Conservation (phyloP, 345 rosid genomes). For the Pseudoturritis turrita region DNA sequence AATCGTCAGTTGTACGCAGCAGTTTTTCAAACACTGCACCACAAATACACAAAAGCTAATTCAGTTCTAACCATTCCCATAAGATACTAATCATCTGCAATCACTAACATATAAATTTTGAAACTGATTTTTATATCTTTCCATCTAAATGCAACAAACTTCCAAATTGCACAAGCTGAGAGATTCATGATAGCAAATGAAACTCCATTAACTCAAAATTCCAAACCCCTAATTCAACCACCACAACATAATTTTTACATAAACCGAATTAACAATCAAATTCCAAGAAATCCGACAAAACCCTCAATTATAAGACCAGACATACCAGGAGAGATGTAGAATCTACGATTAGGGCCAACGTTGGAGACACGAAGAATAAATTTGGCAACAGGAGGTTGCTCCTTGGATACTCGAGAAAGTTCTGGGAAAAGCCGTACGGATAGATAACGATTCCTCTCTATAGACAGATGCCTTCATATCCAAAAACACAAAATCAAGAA, state of each 20-base stretch:
- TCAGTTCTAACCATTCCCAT: background rate
- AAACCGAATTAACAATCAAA: background rate
- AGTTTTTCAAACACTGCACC: conserved; percentile 66
- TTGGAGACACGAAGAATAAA: conserved; percentile 70
- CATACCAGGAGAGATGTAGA: conserved; percentile 53
- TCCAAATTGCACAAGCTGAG: background rate
- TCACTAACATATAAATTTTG: background rate
- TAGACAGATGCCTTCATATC: conserved; percentile 61
- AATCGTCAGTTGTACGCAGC: conserved; percentile 72
- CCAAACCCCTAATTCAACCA: background rate
- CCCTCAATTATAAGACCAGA: background rate
- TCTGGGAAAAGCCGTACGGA: conserved; percentile 77
- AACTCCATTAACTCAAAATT: background rate
- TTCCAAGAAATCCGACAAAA: background rate
- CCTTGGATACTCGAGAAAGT: conserved; percentile 59
- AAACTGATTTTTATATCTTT: background rate
- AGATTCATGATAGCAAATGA: background rate
- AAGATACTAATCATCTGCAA: background rate
- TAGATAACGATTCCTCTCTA: conserved; percentile 79
- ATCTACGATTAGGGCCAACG: conserved; percentile 47
- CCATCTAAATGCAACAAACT: background rate
- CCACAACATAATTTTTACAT: background rate
- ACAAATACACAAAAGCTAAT: background rate
- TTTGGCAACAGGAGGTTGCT: conserved; percentile 73
- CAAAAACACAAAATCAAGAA: background rate